phyloP scores from a whole-genome alignment of 2,329 filamentous ascomycete genomes.

The Bipolaris sorokiniana region DNA sequence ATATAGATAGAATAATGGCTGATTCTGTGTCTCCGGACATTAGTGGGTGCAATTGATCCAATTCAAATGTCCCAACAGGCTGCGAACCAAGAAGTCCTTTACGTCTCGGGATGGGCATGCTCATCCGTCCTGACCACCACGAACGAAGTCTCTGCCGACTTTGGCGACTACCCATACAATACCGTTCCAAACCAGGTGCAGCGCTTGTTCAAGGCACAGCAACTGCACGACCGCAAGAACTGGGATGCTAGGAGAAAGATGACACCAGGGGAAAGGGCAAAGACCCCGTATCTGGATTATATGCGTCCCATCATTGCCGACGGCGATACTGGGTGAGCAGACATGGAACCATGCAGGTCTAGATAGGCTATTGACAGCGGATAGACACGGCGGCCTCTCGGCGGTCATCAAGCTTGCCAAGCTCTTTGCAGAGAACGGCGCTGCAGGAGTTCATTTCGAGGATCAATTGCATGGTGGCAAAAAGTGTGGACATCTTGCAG shows the following conservation, averaged over 20 bases:
- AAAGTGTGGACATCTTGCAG: constrained; percentile 95
- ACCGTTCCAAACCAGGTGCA: constrained; percentile 98
- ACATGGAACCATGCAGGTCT: accelerated
- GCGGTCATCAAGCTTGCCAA: constrained; percentile 96
- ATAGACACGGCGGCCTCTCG: constrained; percentile 83
- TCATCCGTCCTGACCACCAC: constrained; percentile 90
- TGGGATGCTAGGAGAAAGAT: constrained; percentile 85
- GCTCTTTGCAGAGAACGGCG: constrained; percentile 95
- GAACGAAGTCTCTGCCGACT: constrained; percentile 96
- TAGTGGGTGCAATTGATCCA: constrained; percentile 98
- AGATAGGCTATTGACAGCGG: constrained; percentile 20
- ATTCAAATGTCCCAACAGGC: constrained; percentile 99
- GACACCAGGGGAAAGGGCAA: constrained; percentile 72
- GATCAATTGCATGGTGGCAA: constrained; percentile 98
- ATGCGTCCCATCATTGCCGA: constrained; percentile 94
- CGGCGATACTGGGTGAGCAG: constrained; percentile 77
- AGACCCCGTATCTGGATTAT: constrained; percentile 87
- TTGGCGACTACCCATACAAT: constrained; percentile 98
- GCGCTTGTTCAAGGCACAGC: constrained; percentile 93
- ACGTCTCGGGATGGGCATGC: constrained; percentile 97
- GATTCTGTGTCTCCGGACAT: constrained; percentile 23
- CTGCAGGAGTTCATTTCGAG: constrained; percentile 95
- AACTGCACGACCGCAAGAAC: constrained; percentile 94
- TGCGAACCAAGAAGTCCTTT: constrained; percentile 91
- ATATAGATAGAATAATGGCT: constrained; percentile 36